Percentiles rank a stretch among this genome's conserved stretches.
Evolutionary conservation across 805 yeast genomes (phyloP).

Genomic region (Starmera amethionina): DNA sequence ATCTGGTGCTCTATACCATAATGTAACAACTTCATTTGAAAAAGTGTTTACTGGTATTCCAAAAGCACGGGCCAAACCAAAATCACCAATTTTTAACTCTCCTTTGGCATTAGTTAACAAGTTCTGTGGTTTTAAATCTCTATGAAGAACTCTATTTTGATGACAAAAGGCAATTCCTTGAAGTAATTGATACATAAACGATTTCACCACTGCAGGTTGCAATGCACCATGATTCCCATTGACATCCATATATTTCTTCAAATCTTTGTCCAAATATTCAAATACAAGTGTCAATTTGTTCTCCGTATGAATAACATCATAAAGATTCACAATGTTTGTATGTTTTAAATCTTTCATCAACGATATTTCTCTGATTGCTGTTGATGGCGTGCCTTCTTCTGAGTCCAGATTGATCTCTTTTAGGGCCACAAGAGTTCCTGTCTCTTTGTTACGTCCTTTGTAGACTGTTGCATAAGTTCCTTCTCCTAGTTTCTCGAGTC

Average conservation of each 20-base stretch:
- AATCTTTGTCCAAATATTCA: slow-evolving; percentile 87
- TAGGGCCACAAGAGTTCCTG: slow-evolving; percentile 86
- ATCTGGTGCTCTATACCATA: slow-evolving; percentile 98
- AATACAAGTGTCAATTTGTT: slow-evolving; percentile 90
- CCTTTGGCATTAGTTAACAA: slow-evolving; percentile 83
- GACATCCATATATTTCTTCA: slow-evolving; percentile 89
- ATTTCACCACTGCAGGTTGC: slow-evolving; percentile 77
- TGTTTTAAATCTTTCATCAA: slow-evolving; percentile 90
- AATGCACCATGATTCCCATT: slow-evolving; percentile 81
- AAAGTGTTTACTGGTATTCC: slow-evolving; percentile 97
- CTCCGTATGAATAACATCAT: slow-evolving; percentile 95
- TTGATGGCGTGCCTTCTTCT: slow-evolving; percentile 95
- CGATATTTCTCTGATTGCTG: slow-evolving; percentile 95
- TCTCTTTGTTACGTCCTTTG: slow-evolving; percentile 78
- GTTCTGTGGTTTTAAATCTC: slow-evolving; percentile 92
- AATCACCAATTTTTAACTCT: slow-evolving; percentile 88
- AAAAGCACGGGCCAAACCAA: slow-evolving; percentile 94
- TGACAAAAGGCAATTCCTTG: slow-evolving; percentile 71
- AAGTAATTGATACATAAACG: slow-evolving; percentile 89
- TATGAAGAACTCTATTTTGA: slow-evolving; percentile 54
- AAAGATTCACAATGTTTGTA: slow-evolving; percentile 83
- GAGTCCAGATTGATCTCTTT: slow-evolving; percentile 92
- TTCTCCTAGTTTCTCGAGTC: slow-evolving; percentile 80
- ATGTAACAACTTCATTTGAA: slow-evolving; percentile 93
- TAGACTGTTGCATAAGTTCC: slow-evolving; percentile 99